Base-by-base conservation (phyloP, 805 yeast genomes). In the Lachancea sp. region DNA sequence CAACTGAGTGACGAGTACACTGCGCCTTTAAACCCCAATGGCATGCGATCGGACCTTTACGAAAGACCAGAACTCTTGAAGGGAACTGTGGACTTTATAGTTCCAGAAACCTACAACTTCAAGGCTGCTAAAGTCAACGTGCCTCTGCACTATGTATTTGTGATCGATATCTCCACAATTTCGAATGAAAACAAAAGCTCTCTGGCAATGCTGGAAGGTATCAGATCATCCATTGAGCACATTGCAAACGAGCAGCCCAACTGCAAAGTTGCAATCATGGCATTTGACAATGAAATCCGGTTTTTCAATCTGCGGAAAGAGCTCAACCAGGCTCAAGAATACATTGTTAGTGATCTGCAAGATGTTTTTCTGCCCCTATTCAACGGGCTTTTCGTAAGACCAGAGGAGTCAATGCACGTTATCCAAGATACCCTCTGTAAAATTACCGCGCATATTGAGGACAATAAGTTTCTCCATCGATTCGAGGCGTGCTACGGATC, bases 11-110 rank as follows among this genome's bases (percentile, higher is more conserved):
- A 63, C 9, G 89, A 82, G 31, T 89, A 88, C 56, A 68, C 68
- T 45, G 71, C 85, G 30, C 78, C 82, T 27, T 62, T 83, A 7
- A 88, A 82, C 54, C 67, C 72, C 3, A 70, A 74, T 19, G 84
- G 82, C 18, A 71, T 76, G 42, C 72, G 95, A 54, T 63, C 76
- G 9, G 95, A 87, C 65, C 71, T 76, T 51, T 25, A 41, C 18
- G 45, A 45, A 19, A 47, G 89, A 40, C 90, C 95, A 0, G 98
- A 91, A 57, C 70, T 91, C 40, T 78, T 75, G 49, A 74, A 71
- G 37, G 97, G 98, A 13, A 85, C 89, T 11, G 89, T 87, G 50
- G 99, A 93, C 55, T 77, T 86, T 49, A 61, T 80, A 5, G 96
- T 87, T 2, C 95, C 96, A 2, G 65, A 71, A 13, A 78, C 75